phyloP scores from a whole-genome alignment of 257 asterid genomes.

The Nicotiana undulata region DNA sequence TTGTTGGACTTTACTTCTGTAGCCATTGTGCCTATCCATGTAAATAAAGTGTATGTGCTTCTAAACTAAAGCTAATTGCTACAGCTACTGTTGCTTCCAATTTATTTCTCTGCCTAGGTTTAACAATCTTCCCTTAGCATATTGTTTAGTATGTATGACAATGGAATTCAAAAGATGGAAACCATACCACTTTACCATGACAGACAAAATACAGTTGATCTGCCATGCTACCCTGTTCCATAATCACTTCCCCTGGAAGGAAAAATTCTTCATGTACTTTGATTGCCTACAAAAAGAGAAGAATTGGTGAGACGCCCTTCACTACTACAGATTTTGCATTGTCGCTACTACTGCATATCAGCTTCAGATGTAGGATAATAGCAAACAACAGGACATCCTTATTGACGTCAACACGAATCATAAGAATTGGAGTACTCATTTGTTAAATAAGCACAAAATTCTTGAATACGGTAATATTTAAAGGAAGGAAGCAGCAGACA shows the following conservation, averaged over 20 bases:
- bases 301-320: not conserved
- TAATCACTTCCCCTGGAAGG: conserved; percentile 63
- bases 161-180: not conserved
- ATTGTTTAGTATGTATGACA: not conserved
- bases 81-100: not conserved
- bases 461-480: not conserved
- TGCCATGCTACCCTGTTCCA: conserved; percentile 43
- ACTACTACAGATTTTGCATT: not conserved
- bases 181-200: conserved; percentile 54
- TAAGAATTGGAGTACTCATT: not conserved
- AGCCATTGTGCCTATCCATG: too few relatives aligned
- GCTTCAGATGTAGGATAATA: not conserved
- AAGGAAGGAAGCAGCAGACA: not conserved
- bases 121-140: not conserved
- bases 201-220: conserved; percentile 59
- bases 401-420: not conserved
- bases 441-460: not conserved
- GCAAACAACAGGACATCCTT: not conserved
- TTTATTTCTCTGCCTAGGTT: not conserved
- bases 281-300: conserved; percentile 32
- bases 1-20: not conserved
- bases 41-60: not conserved
- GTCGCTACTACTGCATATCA: not conserved
- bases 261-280: conserved; percentile 56
- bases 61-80: not conserved